Conservation (phyloP, 805 yeast species). For the Sungouiella blattae region DNA sequence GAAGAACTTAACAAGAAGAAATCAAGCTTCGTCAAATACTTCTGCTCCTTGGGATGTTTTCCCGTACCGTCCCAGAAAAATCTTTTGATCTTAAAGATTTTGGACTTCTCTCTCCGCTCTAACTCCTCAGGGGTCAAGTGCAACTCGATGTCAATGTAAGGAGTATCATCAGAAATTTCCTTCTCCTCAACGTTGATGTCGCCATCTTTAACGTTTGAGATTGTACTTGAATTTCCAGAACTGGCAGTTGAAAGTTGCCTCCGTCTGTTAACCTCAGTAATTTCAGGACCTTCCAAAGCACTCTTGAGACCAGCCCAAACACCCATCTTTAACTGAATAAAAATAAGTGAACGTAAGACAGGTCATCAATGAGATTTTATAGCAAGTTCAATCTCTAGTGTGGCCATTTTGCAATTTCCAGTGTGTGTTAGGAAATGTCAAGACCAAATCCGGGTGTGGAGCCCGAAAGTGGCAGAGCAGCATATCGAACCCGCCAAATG, state of each 20-base stretch:
- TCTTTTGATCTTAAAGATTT: constrained; percentile 19
- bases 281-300: too few relatives aligned
- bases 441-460: too few relatives aligned
- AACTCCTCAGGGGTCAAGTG: constrained; percentile 16
- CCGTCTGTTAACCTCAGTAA: background rate
- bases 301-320: too few relatives aligned
- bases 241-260: background rate
- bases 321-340: too few relatives aligned
- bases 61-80: constrained; percentile 38
- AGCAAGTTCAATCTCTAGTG: too few relatives aligned
- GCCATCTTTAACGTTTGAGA: background rate
- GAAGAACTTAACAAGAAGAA: constrained; percentile 21
- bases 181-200: background rate
- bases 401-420: too few relatives aligned
- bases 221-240: background rate
- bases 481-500: too few relatives aligned
- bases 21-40: constrained; percentile 32
- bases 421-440: too few relatives aligned
- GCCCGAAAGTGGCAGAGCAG: too few relatives aligned
- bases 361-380: too few relatives aligned
- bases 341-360: too few relatives aligned
- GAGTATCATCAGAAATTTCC: background rate
- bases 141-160: constrained; percentile 9
- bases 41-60: constrained; percentile 34
- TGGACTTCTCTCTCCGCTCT: constrained; percentile 16